phyloP scores from a whole-genome alignment of 1,139 yeast species.

The Hemisphaericaspora xylanilytica region DNA sequence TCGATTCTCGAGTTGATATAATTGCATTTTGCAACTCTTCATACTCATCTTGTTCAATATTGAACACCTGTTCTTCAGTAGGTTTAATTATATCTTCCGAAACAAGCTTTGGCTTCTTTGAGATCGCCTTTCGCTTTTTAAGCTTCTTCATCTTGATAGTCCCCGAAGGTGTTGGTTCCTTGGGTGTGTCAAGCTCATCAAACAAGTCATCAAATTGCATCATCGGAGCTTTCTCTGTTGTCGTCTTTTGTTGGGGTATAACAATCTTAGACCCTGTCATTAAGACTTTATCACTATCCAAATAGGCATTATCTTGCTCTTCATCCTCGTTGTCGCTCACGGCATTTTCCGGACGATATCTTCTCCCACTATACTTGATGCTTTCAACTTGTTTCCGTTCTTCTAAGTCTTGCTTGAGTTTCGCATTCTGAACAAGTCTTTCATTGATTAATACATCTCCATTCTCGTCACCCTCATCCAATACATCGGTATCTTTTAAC shows the following conservation, averaged over 20 bases:
- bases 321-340: slow-evolving; percentile 15
- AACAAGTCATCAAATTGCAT: slow-evolving; percentile 18
- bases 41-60: slow-evolving; percentile 31
- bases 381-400: slow-evolving; percentile 26
- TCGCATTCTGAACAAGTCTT: slow-evolving; percentile 31
- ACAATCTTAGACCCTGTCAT: slow-evolving; percentile 7
- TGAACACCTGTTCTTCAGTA: slow-evolving; percentile 24
- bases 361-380: slow-evolving; percentile 26
- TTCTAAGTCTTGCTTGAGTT: slow-evolving; percentile 21
- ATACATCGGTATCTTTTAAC: slow-evolving; percentile 55
- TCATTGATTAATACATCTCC: slow-evolving; percentile 50
- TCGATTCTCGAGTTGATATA: slow-evolving; percentile 37
- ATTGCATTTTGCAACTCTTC: slow-evolving; percentile 48
- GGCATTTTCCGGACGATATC: slow-evolving; percentile 13
- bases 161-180: slow-evolving; percentile 30
- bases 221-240: slow-evolving; percentile 1
- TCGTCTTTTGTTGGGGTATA: slow-evolving; percentile 11
- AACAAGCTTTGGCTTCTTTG: slow-evolving; percentile 12
- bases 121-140: slow-evolving; percentile 25
- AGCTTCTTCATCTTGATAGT: slow-evolving; percentile 47
- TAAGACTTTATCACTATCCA: slow-evolving; percentile 9
- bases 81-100: background rate
- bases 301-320: slow-evolving; percentile 14
- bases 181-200: slow-evolving; percentile 35
- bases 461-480: slow-evolving; percentile 51